These are phyloP conservation scores for Phytopythium litorale DNA, from an alignment of 352 stramenopile species.

Conservation along the genomic window DNA sequence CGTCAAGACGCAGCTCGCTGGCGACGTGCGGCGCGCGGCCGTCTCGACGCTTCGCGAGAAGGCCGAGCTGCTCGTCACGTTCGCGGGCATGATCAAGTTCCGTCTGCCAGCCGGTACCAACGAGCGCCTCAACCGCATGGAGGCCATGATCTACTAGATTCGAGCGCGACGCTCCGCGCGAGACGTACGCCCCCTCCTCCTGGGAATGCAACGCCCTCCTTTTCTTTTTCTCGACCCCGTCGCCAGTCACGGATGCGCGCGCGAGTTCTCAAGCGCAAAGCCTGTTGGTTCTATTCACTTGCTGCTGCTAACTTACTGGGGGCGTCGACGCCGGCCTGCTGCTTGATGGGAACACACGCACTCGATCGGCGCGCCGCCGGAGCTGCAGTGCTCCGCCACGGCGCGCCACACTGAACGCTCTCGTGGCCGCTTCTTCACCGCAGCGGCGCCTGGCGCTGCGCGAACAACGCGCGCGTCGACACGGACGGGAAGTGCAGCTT, in stretches of 20 bases:
- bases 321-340: not conserved
- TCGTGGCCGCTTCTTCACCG: conserved; percentile 17
- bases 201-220: conserved; percentile 11
- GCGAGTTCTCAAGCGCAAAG: not conserved
- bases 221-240: conserved; percentile 1
- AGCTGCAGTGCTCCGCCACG: not conserved
- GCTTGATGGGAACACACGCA: not conserved
- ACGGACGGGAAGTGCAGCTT: conserved; percentile 44
- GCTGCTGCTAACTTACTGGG: conserved; percentile 2
- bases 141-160: conserved; percentile 85
- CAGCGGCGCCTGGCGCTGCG: conserved; percentile 36
- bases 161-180: not conserved
- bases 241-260: not conserved
- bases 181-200: no score
- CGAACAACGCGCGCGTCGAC: conserved; percentile 32
- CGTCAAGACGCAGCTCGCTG: conserved; percentile 61
- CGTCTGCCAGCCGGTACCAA: conserved; percentile 76
- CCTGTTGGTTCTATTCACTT: not conserved
- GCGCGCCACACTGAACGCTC: not conserved
- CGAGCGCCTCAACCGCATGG: conserved; percentile 83
- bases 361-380: not conserved
- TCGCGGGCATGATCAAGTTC: conserved; percentile 89
- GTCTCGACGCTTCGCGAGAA: conserved; percentile 61
- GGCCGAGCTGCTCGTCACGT: conserved; percentile 81
- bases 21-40: conserved; percentile 42